These are phyloP conservation scores for Xylariaceae sp. DNA, from an alignment of 2,329 filamentous ascomycete species.

Conservation along the genomic window DNA sequence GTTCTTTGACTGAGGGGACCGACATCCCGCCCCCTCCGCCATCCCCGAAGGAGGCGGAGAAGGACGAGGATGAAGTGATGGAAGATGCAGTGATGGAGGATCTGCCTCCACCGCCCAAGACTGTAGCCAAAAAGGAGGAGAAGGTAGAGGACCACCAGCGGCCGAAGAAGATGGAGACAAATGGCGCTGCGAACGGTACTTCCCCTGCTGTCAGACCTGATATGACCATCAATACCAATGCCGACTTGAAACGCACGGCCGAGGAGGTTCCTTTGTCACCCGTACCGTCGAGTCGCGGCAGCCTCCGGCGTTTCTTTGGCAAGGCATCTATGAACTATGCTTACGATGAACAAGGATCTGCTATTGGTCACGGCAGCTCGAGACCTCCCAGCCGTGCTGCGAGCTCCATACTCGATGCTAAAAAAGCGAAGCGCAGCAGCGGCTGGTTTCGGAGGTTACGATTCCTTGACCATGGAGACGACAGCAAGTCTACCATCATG, in stretches of 20 bases:
- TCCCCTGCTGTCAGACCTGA: constrained; percentile 29
- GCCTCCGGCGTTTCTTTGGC: constrained; percentile 54
- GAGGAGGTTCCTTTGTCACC: constrained; percentile 50
- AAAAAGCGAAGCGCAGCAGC: constrained; percentile 50
- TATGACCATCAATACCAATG: constrained; percentile 26
- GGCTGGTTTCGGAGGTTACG: constrained; percentile 55
- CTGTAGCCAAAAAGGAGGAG: constrained; percentile 25
- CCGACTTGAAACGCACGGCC: constrained; percentile 44
- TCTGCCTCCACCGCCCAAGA: constrained; percentile 41
- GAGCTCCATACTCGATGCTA: constrained; percentile 45
- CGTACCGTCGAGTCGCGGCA: constrained; percentile 47
- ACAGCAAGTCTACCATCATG: constrained; percentile 26
- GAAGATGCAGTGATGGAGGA: constrained; percentile 25
- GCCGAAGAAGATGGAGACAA: constrained; percentile 24
- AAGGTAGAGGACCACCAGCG: constrained; percentile 24
- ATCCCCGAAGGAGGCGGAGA: constrained; percentile 39
- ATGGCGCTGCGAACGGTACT: constrained; percentile 32
- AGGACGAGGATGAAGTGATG: no score
- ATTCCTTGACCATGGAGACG: constrained; percentile 30
- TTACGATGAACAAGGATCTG: constrained; percentile 40
- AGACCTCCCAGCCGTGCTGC: constrained; percentile 48
- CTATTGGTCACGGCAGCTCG: constrained; percentile 33
- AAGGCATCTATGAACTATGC: constrained; percentile 49
- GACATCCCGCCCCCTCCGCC: constrained; percentile 54
- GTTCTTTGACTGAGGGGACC: constrained; percentile 55